phyloP scores from a whole-genome alignment of 1,284 basidiomycete species.

The Coriolopsis trogii region DNA sequence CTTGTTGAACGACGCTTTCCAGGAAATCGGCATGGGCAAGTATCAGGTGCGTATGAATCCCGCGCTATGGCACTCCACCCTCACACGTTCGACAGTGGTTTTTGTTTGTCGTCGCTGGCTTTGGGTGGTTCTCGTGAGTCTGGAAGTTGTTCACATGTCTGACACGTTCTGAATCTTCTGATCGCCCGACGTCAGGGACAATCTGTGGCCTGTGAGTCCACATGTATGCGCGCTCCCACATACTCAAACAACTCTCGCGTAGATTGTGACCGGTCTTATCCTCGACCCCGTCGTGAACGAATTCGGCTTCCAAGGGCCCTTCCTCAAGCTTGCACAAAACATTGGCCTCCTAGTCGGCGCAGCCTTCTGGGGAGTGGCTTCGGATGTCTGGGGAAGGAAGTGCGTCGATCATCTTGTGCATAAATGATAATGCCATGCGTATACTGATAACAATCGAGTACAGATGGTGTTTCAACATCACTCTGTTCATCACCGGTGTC shows the following conservation, averaged over 20 bases:
- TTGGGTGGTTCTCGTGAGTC: slow-evolving; percentile 75
- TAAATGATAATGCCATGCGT: too few relatives aligned
- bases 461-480: slow-evolving; percentile 76
- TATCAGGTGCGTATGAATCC: slow-evolving; percentile 54
- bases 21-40: slow-evolving; percentile 73
- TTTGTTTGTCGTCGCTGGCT: slow-evolving; percentile 60
- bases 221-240: too few relatives aligned
- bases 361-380: slow-evolving; percentile 62
- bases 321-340: slow-evolving; percentile 57
- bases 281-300: slow-evolving; percentile 57
- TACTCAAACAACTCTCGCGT: too few relatives aligned
- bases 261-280: slow-evolving; percentile 61
- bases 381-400: slow-evolving; percentile 65
- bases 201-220: slow-evolving; percentile 58
- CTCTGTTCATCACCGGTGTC: slow-evolving; percentile 68
- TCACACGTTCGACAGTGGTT: slow-evolving; percentile 40
- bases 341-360: slow-evolving; percentile 70
- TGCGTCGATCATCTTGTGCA: too few relatives aligned
- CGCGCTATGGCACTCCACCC: not conserved
- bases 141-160: too few relatives aligned
- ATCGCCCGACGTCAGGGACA: slow-evolving; percentile 50
- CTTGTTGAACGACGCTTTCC: slow-evolving; percentile 66
- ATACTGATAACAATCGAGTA: slow-evolving; percentile 4
- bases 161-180: too few relatives aligned
- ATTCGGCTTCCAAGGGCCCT: slow-evolving; percentile 54